Evolutionary conservation across 345 rosid species (phyloP).

Genomic region (Zanthoxylum bungeanum): DNA sequence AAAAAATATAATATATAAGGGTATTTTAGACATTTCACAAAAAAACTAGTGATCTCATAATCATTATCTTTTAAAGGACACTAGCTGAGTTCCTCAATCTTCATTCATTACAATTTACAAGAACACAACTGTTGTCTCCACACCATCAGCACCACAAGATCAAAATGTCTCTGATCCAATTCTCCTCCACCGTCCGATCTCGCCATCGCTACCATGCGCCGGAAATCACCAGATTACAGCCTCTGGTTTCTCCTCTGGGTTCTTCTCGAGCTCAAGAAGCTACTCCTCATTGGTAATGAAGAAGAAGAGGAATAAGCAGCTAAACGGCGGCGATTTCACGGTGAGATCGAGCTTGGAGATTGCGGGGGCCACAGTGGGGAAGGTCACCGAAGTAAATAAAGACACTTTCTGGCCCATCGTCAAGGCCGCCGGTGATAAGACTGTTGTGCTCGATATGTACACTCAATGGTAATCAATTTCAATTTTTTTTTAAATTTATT

Average conservation of each 20-base stretch:
- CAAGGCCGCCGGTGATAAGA: slow-evolving; percentile 70
- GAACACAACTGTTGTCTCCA: too few species aligned
- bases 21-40: too few species aligned
- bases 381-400: slow-evolving; percentile 79
- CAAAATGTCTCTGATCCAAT: slow-evolving; percentile 33
- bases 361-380: slow-evolving; percentile 57
- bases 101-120: too few species aligned
- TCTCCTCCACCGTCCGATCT: slow-evolving; percentile 29
- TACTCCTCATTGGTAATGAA: neutral
- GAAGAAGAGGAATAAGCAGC: neutral
- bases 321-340: slow-evolving; percentile 12
- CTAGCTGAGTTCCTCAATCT: too few species aligned
- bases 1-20: too few species aligned
- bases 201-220: slow-evolving; percentile 21
- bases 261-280: slow-evolving; percentile 6
- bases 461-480: slow-evolving; percentile 83
- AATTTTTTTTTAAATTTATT: neutral
- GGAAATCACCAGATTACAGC: slow-evolving; percentile 13
- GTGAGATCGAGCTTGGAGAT: slow-evolving; percentile 71
- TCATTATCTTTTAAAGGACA: too few species aligned
- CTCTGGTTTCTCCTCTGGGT: slow-evolving; percentile 1
- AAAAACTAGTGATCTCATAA: too few species aligned
- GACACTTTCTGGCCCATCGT: slow-evolving; percentile 97
- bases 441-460: slow-evolving; percentile 92
- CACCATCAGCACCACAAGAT: neutral